Evolutionary conservation across 2,329 filamentous ascomycete species (phyloP), one percentile per base, ranked within the genome.

Genomic region (Fusarium napiforme): DNA sequence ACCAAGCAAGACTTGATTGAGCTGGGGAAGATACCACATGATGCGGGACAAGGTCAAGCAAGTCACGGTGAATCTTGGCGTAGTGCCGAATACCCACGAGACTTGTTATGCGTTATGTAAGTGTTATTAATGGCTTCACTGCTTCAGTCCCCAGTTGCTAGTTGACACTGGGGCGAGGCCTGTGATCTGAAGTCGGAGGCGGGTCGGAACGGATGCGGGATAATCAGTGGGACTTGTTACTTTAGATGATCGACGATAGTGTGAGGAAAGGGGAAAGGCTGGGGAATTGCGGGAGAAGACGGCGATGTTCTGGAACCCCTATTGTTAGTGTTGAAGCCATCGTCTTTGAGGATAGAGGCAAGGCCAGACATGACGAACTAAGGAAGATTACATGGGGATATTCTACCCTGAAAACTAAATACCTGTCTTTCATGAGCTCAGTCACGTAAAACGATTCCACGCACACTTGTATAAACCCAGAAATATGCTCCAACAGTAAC

Each of bases 11-110:
- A 28, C 46, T n/a, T 26, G 18, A 37, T n/a, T 26, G 18, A 37
- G 28, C 58, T 23, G 40, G 45, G 57, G 58, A 71, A 66, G 45
- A n/a, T 34, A 16, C 40, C 19, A 42, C 43, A 63, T 32, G 26
- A 71, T 73, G 70, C 59, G 60, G 64, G 46, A 71, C 30, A 67
- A 43, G 28, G 47, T 49, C 43, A 23, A 49, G 39, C 40, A 32
- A 49, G 56, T 37, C 43, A 45, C 45, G 30, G 15, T 45, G 53
- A 39, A 49, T 23, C 67, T 74, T 73, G 71, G 71, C 63, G 39
- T 47, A 55, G 55, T 74, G 59, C 71, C 67, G 71, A 26, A 58
- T 37, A 57, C 37, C 67, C 63, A 72, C 23, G 58, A 49, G 34
- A 42, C 43, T 46, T 60, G 23, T 16, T 68, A 30, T 59, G 58